Evolutionary conservation across 495 filamentous ascomycete species (phyloP), one percentile per base, ranked within the genome.

Genomic region (Neurospora hispaniola): DNA sequence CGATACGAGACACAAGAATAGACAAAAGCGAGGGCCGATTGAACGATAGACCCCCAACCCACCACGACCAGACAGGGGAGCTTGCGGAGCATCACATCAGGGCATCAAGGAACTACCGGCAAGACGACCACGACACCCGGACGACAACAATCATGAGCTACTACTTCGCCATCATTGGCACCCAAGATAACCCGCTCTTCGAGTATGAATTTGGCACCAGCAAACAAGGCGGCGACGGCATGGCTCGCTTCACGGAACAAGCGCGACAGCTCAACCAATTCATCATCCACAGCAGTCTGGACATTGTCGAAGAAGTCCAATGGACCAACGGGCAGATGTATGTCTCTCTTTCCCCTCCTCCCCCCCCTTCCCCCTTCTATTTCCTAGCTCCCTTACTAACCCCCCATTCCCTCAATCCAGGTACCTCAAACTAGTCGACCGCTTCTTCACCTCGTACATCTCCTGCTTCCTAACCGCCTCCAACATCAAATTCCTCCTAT

Each of bases 251-350:
- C 87, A 88, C 86, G 41, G 91, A 94, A 68, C 90, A 96, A 74
- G 91, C 94, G 38, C 89, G 92, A 70, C 91, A 95, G 80, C 92
- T 97, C 89, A 98, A 97, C 85, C 96, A 97, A 82, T 98, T 98
- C 85, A 92, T 99, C 81, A 90, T 96, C 68, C 95, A 99, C 84
- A 92, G 91, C 71, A 91, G 90, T 76, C 84, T 99, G 59, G 96
- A 99, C 79, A 93, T 98, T 66, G 90, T 97, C 31, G 96, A 98
- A 81, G 96, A 99, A 78, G 87, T 94, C 23, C 95, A 98, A 82
- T 99, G 96, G 96, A 89, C 86, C 14, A 90, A 82, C 74, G 90
- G 90, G 16, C 88, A 90, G 78, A 91, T 96, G 93, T 96, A 82
- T 62, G 80, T 82, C 6, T 42, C 10, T 10, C n/a, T 11, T 11